Conservation (phyloP, 805 yeast genomes). For the Nakazawaea holstii region DNA sequence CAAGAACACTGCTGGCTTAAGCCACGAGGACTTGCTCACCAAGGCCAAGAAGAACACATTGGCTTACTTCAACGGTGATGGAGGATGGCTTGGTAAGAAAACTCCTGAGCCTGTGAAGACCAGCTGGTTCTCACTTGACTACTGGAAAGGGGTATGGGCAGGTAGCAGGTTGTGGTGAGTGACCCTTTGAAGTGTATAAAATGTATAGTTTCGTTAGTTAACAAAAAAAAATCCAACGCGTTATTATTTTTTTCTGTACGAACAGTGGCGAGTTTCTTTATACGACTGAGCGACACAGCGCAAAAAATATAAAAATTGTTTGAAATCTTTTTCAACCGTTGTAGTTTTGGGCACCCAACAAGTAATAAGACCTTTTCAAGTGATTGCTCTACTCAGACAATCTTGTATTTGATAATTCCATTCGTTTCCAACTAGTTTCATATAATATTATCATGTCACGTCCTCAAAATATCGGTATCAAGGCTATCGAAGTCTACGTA, state of each 20-base stretch:
- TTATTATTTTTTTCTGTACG: no score
- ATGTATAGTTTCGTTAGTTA: no score
- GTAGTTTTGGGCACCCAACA: neutral
- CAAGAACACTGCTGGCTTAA: slow-evolving; percentile 20
- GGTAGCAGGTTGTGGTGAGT: no score
- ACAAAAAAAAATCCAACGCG: no score
- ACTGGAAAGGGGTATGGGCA: slow-evolving; percentile 1
- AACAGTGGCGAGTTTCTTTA: no score
- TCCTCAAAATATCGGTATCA: slow-evolving; percentile 91
- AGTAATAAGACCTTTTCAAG: no score
- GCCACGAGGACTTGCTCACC: slow-evolving; percentile 29
- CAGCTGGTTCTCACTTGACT: neutral
- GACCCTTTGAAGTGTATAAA: no score
- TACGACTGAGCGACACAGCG: no score
- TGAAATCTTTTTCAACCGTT: no score
- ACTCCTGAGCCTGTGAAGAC: neutral
- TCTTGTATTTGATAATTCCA: neutral
- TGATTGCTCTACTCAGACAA: no score
- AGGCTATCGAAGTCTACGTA: slow-evolving; percentile 89
- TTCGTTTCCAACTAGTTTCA: neutral
- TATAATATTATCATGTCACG: slow-evolving; percentile 24
- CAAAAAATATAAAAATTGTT: no score
- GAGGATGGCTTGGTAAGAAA: slow-evolving; percentile 1
- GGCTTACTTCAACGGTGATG: slow-evolving; percentile 15
- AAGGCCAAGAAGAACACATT: slow-evolving; percentile 35